phyloP scores from a whole-genome alignment of 2,329 filamentous ascomycete species.

The Aspergillus versicolor region DNA sequence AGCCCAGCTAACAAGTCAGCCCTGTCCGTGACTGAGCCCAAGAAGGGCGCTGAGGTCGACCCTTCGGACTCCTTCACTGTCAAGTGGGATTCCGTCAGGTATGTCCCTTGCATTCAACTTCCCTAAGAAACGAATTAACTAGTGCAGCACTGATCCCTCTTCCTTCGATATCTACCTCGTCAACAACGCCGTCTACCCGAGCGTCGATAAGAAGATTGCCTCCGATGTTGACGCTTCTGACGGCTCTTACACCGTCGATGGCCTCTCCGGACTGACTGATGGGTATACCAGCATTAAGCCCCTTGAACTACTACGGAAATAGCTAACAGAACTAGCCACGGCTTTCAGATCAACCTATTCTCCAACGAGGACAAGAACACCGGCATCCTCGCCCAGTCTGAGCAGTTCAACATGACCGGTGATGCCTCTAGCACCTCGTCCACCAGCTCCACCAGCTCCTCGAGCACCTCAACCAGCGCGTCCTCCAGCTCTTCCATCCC shows the following conservation, averaged over 20 bases:
- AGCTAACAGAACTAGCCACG: slow-evolving; percentile 21
- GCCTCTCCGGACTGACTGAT: slow-evolving; percentile 23
- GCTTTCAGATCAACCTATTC: slow-evolving; percentile 43
- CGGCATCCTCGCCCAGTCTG: slow-evolving; percentile 44
- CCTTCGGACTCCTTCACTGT: slow-evolving; percentile 36
- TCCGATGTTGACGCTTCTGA: slow-evolving; percentile 37
- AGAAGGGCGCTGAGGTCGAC: slow-evolving; percentile 31
- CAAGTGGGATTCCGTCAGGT: slow-evolving; percentile 39
- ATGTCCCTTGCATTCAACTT: too few relatives aligned
- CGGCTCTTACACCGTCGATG: slow-evolving; percentile 35
- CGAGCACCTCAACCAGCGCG: slow-evolving; percentile 13
- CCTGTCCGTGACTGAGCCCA: slow-evolving; percentile 35
- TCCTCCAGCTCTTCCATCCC: neutral
- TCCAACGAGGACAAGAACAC: slow-evolving; percentile 33
- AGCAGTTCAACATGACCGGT: slow-evolving; percentile 33
- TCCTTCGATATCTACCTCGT: slow-evolving; percentile 43
- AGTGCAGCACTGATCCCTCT: slow-evolving; percentile 37
- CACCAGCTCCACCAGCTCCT: slow-evolving; percentile 2
- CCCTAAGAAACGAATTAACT: too few relatives aligned
- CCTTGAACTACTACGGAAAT: too few relatives aligned
- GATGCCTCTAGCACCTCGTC: slow-evolving; percentile 15
- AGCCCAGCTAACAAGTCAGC: slow-evolving; percentile 22
- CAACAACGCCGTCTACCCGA: slow-evolving; percentile 38
- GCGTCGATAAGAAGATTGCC: slow-evolving; percentile 32
- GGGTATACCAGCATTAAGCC: slow-evolving; percentile 19